Percentiles rank a stretch among this genome's conserved stretches.
These are phyloP conservation scores for Phytophthora gonapodyides DNA, from an alignment of 352 stramenopile genomes.

Conservation along the genomic window DNA sequence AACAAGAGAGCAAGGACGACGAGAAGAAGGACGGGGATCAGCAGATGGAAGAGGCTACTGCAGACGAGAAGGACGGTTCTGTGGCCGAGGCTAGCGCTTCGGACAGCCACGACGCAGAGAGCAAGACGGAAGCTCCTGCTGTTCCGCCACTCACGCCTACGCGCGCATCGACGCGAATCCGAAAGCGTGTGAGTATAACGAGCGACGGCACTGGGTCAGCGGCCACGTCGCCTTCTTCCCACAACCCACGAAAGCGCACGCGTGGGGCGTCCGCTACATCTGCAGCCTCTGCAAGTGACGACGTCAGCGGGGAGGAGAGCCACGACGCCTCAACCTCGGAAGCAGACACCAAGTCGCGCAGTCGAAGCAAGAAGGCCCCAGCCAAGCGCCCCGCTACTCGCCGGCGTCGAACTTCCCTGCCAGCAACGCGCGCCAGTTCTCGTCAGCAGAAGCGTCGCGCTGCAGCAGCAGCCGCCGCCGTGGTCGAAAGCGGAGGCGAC, in stretches of 20 bases:
- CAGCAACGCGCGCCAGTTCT: conserved; percentile 67
- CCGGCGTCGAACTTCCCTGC: conserved; percentile 48
- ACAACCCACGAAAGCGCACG: conserved; percentile 43
- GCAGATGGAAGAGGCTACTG: conserved; percentile 3
- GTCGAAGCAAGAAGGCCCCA: conserved; percentile 31
- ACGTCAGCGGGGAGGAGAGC: conserved; percentile 64
- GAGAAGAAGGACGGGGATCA: conserved; percentile 11
- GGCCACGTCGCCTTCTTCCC: conserved; percentile 29
- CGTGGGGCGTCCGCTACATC: conserved; percentile 31
- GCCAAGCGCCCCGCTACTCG: conserved; percentile 44
- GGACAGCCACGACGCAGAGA: conserved; percentile 17
- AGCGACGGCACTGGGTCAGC: conserved; percentile 43
- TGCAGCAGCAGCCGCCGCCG: conserved; percentile 37
- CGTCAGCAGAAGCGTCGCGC: conserved; percentile 65
- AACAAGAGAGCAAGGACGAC: conserved; percentile 2
- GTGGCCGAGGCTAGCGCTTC: conserved; percentile 3
- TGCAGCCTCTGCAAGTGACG: conserved; percentile 45
- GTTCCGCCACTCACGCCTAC: conserved; percentile 42
- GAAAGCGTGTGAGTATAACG: conserved; percentile 49
- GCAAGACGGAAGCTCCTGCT: conserved; percentile 15
- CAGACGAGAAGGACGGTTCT: conserved; percentile 2
- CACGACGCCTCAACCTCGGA: conserved; percentile 63
- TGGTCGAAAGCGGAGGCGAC: conserved; percentile 38
- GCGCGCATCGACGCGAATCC: conserved; percentile 56
- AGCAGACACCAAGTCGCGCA: conserved; percentile 40